Conservation (phyloP, 257 asterid genomes). For the Perilla frutescens region DNA sequence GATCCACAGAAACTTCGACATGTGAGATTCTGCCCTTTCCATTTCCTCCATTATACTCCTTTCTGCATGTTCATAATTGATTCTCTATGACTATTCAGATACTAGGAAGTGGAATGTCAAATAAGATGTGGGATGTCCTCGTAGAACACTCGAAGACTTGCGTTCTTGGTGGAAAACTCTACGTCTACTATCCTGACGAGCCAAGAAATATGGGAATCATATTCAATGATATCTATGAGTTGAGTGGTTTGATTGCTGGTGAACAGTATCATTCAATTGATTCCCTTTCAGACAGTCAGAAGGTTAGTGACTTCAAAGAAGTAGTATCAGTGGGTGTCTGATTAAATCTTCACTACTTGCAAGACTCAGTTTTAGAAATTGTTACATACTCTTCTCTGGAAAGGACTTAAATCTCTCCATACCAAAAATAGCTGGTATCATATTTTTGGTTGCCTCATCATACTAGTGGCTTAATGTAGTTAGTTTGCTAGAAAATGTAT, state of each 20-base stretch:
- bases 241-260: constrained; percentile 81
- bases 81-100: constrained; percentile 54
- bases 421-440: not conserved
- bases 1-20: constrained; percentile 84
- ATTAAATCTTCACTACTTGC: not conserved
- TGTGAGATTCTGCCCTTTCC: constrained; percentile 50
- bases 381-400: constrained; percentile 14
- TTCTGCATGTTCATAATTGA: constrained; percentile 24
- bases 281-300: constrained; percentile 79
- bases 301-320: constrained; percentile 59
- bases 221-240: constrained; percentile 76
- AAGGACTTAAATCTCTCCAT: not conserved
- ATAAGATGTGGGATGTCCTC: constrained; percentile 96
- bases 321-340: constrained; percentile 17
- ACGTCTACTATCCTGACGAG: constrained; percentile 89
- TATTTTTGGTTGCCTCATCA: constrained; percentile 8
- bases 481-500: not conserved
- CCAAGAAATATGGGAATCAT: constrained; percentile 78
- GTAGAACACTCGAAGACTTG: constrained; percentile 96
- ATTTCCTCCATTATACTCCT: constrained; percentile 27
- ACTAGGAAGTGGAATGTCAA: constrained; percentile 97
- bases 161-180: constrained; percentile 81
- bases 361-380: not conserved
- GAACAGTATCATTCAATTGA: constrained; percentile 76
- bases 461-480: not conserved